phyloP scores from a whole-genome alignment of 2,329 filamentous ascomycete species.

The Cladophialophora immunda region DNA sequence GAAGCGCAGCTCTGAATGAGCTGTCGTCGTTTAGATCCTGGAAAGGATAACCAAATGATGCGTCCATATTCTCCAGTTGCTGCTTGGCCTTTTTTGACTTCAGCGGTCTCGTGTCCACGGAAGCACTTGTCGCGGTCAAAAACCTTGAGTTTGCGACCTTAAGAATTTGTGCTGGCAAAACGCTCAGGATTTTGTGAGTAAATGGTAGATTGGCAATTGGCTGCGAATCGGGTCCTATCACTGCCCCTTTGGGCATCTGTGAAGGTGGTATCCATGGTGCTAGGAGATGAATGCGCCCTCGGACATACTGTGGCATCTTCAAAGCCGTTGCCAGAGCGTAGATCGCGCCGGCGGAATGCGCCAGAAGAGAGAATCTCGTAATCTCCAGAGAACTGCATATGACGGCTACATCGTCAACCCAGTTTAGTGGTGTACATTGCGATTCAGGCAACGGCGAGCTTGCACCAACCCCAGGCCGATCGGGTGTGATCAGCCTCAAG shows the following conservation, averaged over 20 bases:
- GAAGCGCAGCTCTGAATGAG: conserved; percentile 17
- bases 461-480: conserved; percentile 91
- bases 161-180: conserved; percentile 86
- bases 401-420: conserved; percentile 92
- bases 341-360: conserved; percentile 96
- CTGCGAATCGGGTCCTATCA: conserved; percentile 69
- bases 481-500: conserved; percentile 88
- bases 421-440: conserved; percentile 85
- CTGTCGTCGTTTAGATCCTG: conserved; percentile 28
- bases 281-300: conserved; percentile 90
- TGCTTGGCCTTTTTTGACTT: conserved; percentile 36
- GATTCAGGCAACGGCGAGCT: conserved; percentile 86
- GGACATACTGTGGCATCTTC: conserved; percentile 94
- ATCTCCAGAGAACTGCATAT: conserved; percentile 93
- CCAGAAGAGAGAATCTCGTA: conserved; percentile 93
- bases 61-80: conserved; percentile 28
- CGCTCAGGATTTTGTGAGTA: conserved; percentile 87
- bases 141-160: conserved; percentile 96
- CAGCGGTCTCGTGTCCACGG: conserved; percentile 38
- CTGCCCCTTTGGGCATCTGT: conserved; percentile 71
- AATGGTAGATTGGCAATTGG: conserved; percentile 89
- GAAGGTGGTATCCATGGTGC: conserved; percentile 98
- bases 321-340: conserved; percentile 95
- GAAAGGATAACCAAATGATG: conserved; percentile 22
- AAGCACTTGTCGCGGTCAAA: conserved; percentile 82